phyloP scores from a whole-genome alignment of 2,329 filamentous ascomycete species.

The Neurospora sp. region DNA sequence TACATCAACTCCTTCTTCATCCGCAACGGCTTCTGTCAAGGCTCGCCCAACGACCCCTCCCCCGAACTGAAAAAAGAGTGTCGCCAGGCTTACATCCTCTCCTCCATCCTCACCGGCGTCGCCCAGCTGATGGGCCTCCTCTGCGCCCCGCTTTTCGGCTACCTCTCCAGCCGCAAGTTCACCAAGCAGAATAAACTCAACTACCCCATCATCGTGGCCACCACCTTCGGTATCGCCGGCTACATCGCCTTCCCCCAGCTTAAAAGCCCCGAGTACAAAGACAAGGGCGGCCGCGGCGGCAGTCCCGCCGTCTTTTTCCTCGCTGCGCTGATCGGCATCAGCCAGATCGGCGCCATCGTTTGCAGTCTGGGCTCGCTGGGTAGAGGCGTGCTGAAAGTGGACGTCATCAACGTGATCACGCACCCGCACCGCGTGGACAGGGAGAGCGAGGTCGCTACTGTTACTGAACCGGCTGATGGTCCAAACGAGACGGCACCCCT shows the following conservation, averaged over 20 bases:
- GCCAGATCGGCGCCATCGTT: slow-evolving; percentile 93
- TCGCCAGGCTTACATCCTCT: slow-evolving; percentile 75
- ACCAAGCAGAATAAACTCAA: slow-evolving; percentile 58
- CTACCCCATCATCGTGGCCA: slow-evolving; percentile 62
- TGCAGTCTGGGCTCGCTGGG: slow-evolving; percentile 87
- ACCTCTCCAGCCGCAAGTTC: slow-evolving; percentile 63
- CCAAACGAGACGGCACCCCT: slow-evolving; percentile 31
- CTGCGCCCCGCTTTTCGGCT: slow-evolving; percentile 80
- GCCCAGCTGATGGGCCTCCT: slow-evolving; percentile 81
- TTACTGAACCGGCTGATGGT: slow-evolving; percentile 14
- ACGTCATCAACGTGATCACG: slow-evolving; percentile 22
- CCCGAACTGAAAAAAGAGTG: slow-evolving; percentile 79
- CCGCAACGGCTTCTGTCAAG: slow-evolving; percentile 66
- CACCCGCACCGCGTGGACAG: slow-evolving; percentile 9
- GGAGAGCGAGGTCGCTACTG: slow-evolving; percentile 23
- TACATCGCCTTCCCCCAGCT: slow-evolving; percentile 71
- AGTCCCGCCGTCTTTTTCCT: slow-evolving; percentile 62
- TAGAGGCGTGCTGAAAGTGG: slow-evolving; percentile 59
- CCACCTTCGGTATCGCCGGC: slow-evolving; percentile 64
- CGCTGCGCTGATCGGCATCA: slow-evolving; percentile 74
- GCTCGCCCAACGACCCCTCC: slow-evolving; percentile 51
- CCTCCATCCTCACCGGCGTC: slow-evolving; percentile 77
- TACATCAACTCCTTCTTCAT: slow-evolving; percentile 90
- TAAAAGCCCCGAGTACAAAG: slow-evolving; percentile 61
- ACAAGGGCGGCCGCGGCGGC: slow-evolving; percentile 56